phyloP scores from a whole-genome alignment of 140 eudicot genomes.

The Oenanthe javanica region DNA sequence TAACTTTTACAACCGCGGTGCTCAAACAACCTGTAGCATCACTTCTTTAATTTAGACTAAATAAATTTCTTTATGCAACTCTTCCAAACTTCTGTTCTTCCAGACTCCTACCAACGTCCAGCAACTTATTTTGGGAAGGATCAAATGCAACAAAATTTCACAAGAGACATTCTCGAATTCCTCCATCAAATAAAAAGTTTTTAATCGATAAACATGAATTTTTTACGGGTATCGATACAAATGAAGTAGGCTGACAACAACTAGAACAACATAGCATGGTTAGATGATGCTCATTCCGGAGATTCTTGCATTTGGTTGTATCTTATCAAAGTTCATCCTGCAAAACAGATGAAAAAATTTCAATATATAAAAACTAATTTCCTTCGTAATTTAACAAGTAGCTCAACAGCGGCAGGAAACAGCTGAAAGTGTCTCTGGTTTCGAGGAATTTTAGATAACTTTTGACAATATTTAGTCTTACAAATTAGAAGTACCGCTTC shows the following conservation, averaged over 20 bases:
- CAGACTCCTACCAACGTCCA: too few relatives aligned
- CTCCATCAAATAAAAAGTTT: not conserved
- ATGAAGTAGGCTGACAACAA: not conserved
- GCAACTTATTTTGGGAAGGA: too few relatives aligned
- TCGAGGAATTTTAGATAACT: not conserved
- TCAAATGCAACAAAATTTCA: not conserved
- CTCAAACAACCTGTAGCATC: too few relatives aligned
- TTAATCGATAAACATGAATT: not conserved
- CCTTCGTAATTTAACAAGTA: not conserved
- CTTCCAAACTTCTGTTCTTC: too few relatives aligned
- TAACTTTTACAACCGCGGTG: too few relatives aligned
- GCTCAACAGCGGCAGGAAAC: not conserved
- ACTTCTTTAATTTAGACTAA: too few relatives aligned
- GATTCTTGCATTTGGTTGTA: not conserved
- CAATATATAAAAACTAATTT: not conserved
- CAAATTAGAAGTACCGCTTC: not conserved
- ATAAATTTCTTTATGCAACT: too few relatives aligned
- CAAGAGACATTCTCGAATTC: not conserved
- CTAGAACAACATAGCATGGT: not conserved
- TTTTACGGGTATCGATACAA: not conserved
- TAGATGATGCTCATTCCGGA: not conserved
- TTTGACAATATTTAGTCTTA: not conserved
- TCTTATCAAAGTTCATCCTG: not conserved
- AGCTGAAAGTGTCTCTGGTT: too few relatives aligned
- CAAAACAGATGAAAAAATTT: not conserved